Percentiles rank a stretch among this genome's conserved stretches.
Evolutionary conservation across 1,139 yeast genomes (phyloP).

Genomic region (Blastobotrys buckinghamii): DNA sequence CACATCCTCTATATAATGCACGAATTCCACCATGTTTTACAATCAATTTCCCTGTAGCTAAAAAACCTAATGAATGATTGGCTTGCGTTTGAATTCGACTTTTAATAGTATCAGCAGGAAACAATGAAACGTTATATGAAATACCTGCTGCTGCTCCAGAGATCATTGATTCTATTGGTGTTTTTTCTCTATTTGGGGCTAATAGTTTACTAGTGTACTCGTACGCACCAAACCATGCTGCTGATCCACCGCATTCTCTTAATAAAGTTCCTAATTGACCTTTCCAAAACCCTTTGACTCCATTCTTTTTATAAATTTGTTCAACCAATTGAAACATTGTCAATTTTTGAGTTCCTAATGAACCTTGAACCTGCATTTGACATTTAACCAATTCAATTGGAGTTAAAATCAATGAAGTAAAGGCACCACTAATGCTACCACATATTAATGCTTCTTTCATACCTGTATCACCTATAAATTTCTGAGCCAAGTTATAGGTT

Average conservation of each 20-base stretch:
- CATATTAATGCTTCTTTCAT: slow-evolving; percentile 38
- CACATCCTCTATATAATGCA: slow-evolving; percentile 79
- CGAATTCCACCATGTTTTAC: slow-evolving; percentile 48
- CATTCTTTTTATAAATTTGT: slow-evolving; percentile 37
- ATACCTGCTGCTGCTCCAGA: slow-evolving; percentile 90
- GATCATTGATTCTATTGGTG: slow-evolving; percentile 50
- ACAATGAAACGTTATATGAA: slow-evolving; percentile 68
- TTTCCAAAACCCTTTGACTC: slow-evolving; percentile 67
- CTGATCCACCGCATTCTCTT: slow-evolving; percentile 85
- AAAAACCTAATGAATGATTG: slow-evolving; percentile 26
- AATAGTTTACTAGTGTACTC: slow-evolving; percentile 49
- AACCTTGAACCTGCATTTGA: slow-evolving; percentile 66
- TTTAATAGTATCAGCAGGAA: slow-evolving; percentile 89
- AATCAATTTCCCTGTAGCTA: slow-evolving; percentile 37
- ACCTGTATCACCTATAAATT: slow-evolving; percentile 23
- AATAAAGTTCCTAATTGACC: slow-evolving; percentile 82
- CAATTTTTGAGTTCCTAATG: slow-evolving; percentile 3
- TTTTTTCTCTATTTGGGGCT: slow-evolving; percentile 24
- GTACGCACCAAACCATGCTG: slow-evolving; percentile 91
- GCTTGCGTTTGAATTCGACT: slow-evolving; percentile 71
- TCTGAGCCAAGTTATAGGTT: slow-evolving; percentile 48
- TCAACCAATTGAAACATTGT: slow-evolving; percentile 8
- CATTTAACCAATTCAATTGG: slow-evolving; percentile 90
- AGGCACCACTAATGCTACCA: slow-evolving; percentile 79
- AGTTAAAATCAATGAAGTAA: slow-evolving; percentile 78